These are phyloP conservation scores for Botrytis squamosa DNA, from an alignment of 2,329 filamentous ascomycete genomes.

Conservation along the genomic window DNA sequence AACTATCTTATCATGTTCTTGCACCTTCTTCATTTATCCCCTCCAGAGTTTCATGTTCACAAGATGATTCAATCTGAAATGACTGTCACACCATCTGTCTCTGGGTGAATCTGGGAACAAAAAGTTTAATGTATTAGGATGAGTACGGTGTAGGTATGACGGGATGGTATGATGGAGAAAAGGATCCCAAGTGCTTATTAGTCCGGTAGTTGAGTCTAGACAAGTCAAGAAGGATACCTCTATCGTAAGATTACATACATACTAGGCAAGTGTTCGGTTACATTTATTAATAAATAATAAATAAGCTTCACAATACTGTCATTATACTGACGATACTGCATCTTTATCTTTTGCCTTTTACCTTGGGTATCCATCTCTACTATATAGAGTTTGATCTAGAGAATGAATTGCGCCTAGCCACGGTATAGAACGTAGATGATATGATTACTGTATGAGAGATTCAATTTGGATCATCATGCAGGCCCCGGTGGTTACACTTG, in stretches of 20 bases:
- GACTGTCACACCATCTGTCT: not conserved
- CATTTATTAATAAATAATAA: not conserved
- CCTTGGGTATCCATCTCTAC: not conserved
- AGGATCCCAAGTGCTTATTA: not conserved
- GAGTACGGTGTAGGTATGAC: not conserved
- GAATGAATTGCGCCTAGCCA: not conserved
- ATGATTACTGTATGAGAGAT: not conserved
- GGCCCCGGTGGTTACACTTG: not conserved
- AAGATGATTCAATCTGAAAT: not conserved
- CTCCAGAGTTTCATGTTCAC: not conserved
- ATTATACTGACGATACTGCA: not conserved
- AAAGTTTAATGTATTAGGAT: not conserved
- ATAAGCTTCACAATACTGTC: not conserved
- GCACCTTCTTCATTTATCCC: not conserved
- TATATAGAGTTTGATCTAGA: not conserved
- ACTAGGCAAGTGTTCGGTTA: not conserved
- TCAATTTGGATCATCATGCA: not conserved
- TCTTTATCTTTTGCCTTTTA: not conserved
- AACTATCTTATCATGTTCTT: not conserved
- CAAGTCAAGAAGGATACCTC: not conserved
- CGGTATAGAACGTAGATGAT: not conserved
- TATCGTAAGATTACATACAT: too few relatives aligned
- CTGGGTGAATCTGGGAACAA: not conserved
- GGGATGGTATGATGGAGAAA: not conserved
- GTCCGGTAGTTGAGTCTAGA: not conserved